These are phyloP conservation scores for Polyporus tsugae DNA, from an alignment of 1,284 basidiomycete species.

Conservation along the genomic window DNA sequence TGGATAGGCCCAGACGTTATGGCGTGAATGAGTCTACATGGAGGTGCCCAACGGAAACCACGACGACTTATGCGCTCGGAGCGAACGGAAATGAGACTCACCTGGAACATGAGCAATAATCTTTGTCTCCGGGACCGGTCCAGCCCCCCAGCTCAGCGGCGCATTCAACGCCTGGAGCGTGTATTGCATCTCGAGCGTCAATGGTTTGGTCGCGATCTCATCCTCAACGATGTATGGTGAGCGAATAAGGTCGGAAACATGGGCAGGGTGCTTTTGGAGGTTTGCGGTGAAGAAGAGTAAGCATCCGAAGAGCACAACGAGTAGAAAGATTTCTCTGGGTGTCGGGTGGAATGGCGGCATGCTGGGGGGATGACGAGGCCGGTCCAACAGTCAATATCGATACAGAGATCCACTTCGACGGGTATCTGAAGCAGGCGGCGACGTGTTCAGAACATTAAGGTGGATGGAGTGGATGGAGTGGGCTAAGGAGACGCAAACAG, in stretches of 20 bases:
- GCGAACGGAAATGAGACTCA: constrained; percentile 36
- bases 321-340: constrained; percentile 57
- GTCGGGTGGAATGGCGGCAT: constrained; percentile 42
- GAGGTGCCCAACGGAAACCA: neutral
- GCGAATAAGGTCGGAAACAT: constrained; percentile 33
- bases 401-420: neutral
- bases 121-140: constrained; percentile 61
- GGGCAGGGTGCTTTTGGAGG: constrained; percentile 28
- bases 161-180: constrained; percentile 38
- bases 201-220: constrained; percentile 25
- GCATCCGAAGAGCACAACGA: constrained; percentile 53
- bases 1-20: neutral
- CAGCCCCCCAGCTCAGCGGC: constrained; percentile 44
- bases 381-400: neutral
- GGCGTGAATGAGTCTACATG: neutral
- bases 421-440: neutral
- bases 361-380: neutral
- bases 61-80: neutral
- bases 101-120: constrained; percentile 72
- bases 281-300: constrained; percentile 52
- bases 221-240: constrained; percentile 32
- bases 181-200: constrained; percentile 41
- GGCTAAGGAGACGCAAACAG: neutral
- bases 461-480: neutral
- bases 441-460: neutral